Conservation (phyloP, 2,329 filamentous ascomycete species). For the Talaromyces sp. region DNA sequence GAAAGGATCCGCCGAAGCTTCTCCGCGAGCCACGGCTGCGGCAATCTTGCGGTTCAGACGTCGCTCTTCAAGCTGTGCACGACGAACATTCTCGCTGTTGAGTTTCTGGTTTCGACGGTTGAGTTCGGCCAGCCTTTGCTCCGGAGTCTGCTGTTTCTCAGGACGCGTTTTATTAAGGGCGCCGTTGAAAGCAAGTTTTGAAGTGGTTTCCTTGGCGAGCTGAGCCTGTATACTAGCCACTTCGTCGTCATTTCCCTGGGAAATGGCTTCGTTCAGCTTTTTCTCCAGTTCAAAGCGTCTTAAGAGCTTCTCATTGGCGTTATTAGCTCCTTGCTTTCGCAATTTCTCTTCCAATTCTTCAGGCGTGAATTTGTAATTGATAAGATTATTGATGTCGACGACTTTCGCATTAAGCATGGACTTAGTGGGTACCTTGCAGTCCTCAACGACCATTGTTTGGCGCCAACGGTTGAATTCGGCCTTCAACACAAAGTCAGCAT, state of each 20-base stretch:
- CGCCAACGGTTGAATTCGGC: conserved; percentile 77
- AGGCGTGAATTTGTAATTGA: conserved; percentile 77
- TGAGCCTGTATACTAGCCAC: conserved; percentile 46
- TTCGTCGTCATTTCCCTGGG: conserved; percentile 58
- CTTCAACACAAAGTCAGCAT: conserved; percentile 37
- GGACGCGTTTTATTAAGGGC: conserved; percentile 55
- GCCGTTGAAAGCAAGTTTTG: conserved; percentile 69
- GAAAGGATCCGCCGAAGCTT: conserved; percentile 50
- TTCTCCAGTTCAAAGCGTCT: conserved; percentile 64
- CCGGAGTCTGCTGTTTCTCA: conserved; percentile 59
- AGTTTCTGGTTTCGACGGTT: conserved; percentile 79
- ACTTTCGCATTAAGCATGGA: conserved; percentile 65
- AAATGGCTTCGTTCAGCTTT: conserved; percentile 61
- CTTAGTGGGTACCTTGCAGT: conserved; percentile 68
- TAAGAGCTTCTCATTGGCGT: conserved; percentile 60
- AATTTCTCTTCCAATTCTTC: conserved; percentile 77
- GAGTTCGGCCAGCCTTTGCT: conserved; percentile 70
- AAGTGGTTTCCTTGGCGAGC: conserved; percentile 42
- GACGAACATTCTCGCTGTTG: conserved; percentile 85
- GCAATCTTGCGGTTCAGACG: conserved; percentile 57
- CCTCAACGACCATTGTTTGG: conserved; percentile 66
- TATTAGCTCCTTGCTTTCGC: conserved; percentile 62
- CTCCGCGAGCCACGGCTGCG: conserved; percentile 58
- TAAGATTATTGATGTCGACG: conserved; percentile 70
- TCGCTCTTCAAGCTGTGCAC: conserved; percentile 79